These are phyloP conservation scores for Claviceps sp. DNA, from an alignment of 2,329 filamentous ascomycete genomes.

Conservation along the genomic window DNA sequence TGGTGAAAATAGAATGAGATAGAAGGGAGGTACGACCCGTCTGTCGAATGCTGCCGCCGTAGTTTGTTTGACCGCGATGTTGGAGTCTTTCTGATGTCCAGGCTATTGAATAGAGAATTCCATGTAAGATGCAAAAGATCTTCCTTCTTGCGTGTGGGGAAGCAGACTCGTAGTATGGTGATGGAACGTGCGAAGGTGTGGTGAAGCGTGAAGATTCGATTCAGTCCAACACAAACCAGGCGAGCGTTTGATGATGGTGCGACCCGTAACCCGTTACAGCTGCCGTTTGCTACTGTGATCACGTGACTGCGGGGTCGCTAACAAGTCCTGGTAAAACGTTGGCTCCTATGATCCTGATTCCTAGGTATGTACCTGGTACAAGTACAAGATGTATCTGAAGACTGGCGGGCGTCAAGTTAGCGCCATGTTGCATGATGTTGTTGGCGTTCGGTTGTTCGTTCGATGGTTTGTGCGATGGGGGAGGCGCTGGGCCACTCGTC, in stretches of 20 bases:
- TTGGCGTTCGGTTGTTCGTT: no score
- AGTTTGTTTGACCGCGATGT: neutral
- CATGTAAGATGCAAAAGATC: conserved; percentile 9
- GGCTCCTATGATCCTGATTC: no score
- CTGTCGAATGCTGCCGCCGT: neutral
- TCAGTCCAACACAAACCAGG: neutral
- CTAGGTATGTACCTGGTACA: no score
- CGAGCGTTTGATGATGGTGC: conserved; percentile 15
- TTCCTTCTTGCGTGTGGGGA: conserved; percentile 8
- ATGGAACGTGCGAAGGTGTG: conserved; percentile 3
- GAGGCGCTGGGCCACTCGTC: no score
- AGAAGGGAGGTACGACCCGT: neutral
- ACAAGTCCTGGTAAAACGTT: neutral
- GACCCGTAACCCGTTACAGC: conserved; percentile 14
- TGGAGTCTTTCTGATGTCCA: neutral
- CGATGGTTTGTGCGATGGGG: no score
- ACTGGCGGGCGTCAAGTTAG: no score
- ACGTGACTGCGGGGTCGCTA: conserved; percentile 21
- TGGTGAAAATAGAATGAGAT: neutral
- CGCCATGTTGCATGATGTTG: no score
- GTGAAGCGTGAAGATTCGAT: conserved; percentile 3
- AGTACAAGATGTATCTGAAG: no score
- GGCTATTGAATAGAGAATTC: neutral
- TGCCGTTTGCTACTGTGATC: conserved; percentile 13
- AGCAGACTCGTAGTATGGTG: neutral